Evolutionary conservation across 306 rosid genomes (phyloP), one percentile per base, ranked within the genome.

Genomic region (Quercus alba): DNA sequence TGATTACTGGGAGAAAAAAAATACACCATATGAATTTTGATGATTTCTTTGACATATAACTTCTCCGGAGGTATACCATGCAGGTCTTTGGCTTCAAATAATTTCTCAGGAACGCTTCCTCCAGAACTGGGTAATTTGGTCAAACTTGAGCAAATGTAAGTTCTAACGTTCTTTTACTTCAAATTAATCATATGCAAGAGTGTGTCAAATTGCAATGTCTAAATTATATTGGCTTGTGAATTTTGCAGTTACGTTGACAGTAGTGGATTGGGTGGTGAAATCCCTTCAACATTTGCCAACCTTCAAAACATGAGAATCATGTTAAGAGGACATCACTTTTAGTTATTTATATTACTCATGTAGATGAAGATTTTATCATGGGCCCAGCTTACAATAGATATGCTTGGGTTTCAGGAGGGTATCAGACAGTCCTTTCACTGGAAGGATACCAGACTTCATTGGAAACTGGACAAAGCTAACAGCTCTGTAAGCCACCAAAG

Each of bases 391-490:
- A 61, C 41, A 1, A 49, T 20, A 54, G 20, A 54, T 62, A 28
- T 9, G 41, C 11, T 75, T 62, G 18, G 52, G 69, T 75, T 69
- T 66, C 74, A 82, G 85, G 44, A 0, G 52, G 76, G 66, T 51
- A 30, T 66, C 82, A 9, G 76, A 72, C 80, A 75, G 3, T 75
- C 67, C 79, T 30, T 73, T 82, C 49, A 25, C 76, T 3, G 85
- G 85, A 11, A 82, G 56, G 46, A 82, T 77, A 67, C 85, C 82
- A 3, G 67, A 67, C 41, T 82, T 82, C 75, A 78, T 82, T 3
- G 85, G 82, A 30, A 82, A 77, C 28, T 82, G 85, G 85, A 82
- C 72, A 46, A 56, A 46, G 15, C 79, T 82, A 12, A 82, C 46
- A 4, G 0, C 6, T n/a, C 21, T 82, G 85, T 82, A 82, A 73